Evolutionary conservation across 2,329 filamentous ascomycete genomes (phyloP), one percentile per base, ranked within the genome.

Genomic region (Trichoderma endophyticum): DNA sequence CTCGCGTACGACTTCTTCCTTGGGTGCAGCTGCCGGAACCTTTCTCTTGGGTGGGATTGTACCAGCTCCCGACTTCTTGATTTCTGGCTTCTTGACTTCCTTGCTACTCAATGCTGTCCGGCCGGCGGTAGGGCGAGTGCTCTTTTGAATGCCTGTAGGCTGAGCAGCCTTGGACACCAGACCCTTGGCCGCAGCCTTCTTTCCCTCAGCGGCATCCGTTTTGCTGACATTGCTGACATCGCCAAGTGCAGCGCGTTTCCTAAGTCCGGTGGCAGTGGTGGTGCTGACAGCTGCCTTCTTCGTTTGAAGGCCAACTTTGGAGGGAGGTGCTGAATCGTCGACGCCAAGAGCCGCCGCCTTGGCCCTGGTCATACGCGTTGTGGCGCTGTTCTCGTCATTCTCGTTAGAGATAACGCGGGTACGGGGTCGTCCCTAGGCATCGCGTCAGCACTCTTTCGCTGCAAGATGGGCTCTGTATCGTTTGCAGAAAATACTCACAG

Each of bases 141-240:
- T 83, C 85, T 97, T 98, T 81, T 93, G 90, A 71, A 98, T 86
- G 73, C 93, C 93, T n/a, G 91, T 92, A 71, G 93, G 90, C 79
- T 95, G 92, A 68, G 91, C 89, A 71, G 91, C 89, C 84, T 98
- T 97, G 62, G 94, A 93, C 54, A 93, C 88, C 32, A 95, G 85
- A 71, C 84, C 84, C 83, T 94, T 92, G 79, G 85, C 86, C 54
- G 83, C 83, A 60, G 86, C 83, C 86, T 97, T 97, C 87, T 97
- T 97, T 76, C 87, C 89, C 71, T 93, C 92, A 74, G 86, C 84
- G 6, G 83, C 86, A 69, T 93, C 92, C 62, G 88, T 87, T 82
- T 98, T 98, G 77, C 90, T 90, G 75, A 97, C 92, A 84, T 99
- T 99, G 88, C 94, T 98, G 77, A 98, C 92, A 85, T 99, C 96